Base-by-base conservation (phyloP, 2,329 filamentous ascomycete genomes). In the Exophiala phaeomuriformis region DNA sequence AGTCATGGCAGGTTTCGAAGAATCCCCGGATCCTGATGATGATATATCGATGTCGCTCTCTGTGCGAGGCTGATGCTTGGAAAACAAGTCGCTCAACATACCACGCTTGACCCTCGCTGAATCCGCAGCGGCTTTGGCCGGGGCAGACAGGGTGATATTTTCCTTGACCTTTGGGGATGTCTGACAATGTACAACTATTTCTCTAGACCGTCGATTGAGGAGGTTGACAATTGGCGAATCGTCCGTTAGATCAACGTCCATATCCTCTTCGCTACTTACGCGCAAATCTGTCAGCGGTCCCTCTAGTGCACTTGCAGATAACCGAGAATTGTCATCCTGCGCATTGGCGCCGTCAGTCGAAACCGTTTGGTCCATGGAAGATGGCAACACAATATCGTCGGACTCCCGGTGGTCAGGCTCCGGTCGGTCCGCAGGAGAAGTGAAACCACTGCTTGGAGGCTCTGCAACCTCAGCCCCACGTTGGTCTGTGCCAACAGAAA, bases 371-470 rank as follows among this genome's bases (percentile, higher is more conserved):
- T 29, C 8, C 7, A 41, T 7, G n/a, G 48, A 36, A 19, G 49
- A 48, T n/a, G 36, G 10, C 5, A 42, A 27, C 0, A 36, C 29
- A 9, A 32, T 30, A 29, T 53, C 50, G n/a, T 47, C 32, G 3
- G 31, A 9, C 27, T 44, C 41, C 3, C 35, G 35, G 19, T 19
- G 19, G 28, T 30, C 30, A 44, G 42, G n/a, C 42, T 32, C 45
- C 36, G 35, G 6, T 30, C 47, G n/a, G 19, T 50, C 48, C 8
- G 54, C 50, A 7, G 57, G 61, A 3, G 62, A 59, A 7, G 53
- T 55, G 35, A 63, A 63, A 30, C 62, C 62, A 53, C 61, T 63
- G 45, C 61, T 64, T 33, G 58, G 46, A 40, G 61, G 60, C 42
- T 63, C 62, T 27, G 41, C 10, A 31, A 37, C 54, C n/a, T 51